phyloP scores from a whole-genome alignment of 257 asterid species.

The Plantago elongata region DNA sequence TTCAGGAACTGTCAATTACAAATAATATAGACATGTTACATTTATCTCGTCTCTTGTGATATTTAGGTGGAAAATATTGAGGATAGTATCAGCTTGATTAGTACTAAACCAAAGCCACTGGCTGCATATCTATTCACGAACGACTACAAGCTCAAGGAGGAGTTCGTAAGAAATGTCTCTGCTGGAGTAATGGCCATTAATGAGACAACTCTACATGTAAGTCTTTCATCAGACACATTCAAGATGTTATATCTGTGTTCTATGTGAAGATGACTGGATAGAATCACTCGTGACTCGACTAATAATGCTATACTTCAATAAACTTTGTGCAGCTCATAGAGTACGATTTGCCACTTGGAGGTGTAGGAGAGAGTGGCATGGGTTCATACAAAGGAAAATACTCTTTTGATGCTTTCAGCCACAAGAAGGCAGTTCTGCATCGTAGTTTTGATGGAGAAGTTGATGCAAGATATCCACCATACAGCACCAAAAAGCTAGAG shows the following conservation, averaged over 20 bases:
- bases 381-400: constrained; percentile 90
- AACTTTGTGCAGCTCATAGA: constrained; percentile 49
- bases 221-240: constrained; percentile 13
- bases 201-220: constrained; percentile 71
- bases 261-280: background rate
- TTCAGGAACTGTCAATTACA: background rate
- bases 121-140: constrained; percentile 86
- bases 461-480: constrained; percentile 86
- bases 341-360: constrained; percentile 72
- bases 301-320: background rate
- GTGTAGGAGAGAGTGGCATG: constrained; percentile 94
- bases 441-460: constrained; percentile 71
- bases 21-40: background rate
- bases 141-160: constrained; percentile 67
- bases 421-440: constrained; percentile 70
- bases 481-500: constrained; percentile 48
- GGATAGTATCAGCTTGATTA: constrained; percentile 52
- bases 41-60: constrained; percentile 5
- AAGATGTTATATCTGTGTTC: background rate
- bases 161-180: constrained; percentile 51
- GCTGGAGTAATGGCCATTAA: constrained; percentile 75
- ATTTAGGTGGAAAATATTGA: constrained; percentile 60
- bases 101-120: constrained; percentile 74
- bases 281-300: too few relatives aligned
- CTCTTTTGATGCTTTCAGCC: constrained; percentile 90